Conservation (phyloP, 179 eudicot species). For the Spergularia azorica region DNA sequence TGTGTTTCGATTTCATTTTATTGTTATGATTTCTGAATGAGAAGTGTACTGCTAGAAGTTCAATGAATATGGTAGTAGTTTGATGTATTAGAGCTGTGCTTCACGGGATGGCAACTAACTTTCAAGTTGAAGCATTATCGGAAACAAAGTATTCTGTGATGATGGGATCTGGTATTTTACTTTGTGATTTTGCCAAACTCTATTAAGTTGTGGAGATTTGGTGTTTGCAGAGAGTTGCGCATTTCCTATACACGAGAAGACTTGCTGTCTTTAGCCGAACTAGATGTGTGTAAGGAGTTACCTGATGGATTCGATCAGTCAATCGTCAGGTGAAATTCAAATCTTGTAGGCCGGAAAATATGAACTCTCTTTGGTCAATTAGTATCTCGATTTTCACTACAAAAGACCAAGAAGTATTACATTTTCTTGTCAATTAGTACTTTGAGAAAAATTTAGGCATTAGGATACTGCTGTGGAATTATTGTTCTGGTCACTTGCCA, state of each 20-base stretch:
- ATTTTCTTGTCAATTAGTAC: no score
- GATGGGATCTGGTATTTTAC: not conserved
- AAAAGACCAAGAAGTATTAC: no score
- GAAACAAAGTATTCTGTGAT: not conserved
- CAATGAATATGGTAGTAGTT: not conserved
- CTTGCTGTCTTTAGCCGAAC: slow-evolving; percentile 7
- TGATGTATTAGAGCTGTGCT: not conserved
- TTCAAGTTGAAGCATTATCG: not conserved
- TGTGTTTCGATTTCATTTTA: not conserved
- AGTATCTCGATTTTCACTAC: no score
- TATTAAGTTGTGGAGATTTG: not conserved
- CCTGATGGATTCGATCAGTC: slow-evolving; percentile 12
- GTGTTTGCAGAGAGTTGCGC: slow-evolving; percentile 7
- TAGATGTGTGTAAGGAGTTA: slow-evolving; percentile 7
- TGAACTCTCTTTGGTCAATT: not conserved
- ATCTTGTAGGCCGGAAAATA: not conserved
- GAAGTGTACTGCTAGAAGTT: not conserved
- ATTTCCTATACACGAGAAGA: slow-evolving; percentile 5
- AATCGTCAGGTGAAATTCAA: slow-evolving; percentile 14
- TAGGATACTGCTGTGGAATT: no score
- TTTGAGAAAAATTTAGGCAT: no score
- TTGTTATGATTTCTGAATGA: not conserved
- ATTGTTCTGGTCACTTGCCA: no score
- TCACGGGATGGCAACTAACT: not conserved
- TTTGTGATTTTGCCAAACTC: not conserved